Evolutionary conservation across 1,284 basidiomycete genomes (phyloP).

Genomic region (Microbotryomycetes sp.): DNA sequence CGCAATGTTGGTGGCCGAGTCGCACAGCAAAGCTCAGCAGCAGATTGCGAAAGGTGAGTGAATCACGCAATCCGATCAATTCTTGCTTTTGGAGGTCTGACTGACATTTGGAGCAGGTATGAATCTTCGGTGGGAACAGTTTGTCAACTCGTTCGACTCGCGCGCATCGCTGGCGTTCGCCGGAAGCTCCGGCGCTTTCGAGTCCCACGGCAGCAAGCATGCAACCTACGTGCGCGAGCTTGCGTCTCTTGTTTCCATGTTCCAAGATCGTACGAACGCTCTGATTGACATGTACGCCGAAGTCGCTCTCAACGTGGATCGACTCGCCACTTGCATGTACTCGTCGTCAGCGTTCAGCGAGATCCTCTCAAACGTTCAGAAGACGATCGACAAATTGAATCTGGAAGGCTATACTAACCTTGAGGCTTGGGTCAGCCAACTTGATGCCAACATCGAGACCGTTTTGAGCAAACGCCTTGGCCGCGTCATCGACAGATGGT

Average conservation of each 20-base stretch:
- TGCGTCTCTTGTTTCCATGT: conserved; percentile 77
- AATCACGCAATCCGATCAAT: neutral
- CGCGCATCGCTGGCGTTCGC: conserved; percentile 37
- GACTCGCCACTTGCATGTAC: conserved; percentile 80
- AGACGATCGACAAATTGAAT: conserved; percentile 89
- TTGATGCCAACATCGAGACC: conserved; percentile 78
- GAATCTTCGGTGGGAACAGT: conserved; percentile 93
- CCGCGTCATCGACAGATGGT: conserved; percentile 80
- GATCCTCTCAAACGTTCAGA: conserved; percentile 73
- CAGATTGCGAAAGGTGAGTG: conserved; percentile 74
- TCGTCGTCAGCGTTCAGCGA: conserved; percentile 71
- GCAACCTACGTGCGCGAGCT: conserved; percentile 92
- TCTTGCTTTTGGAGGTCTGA: neutral
- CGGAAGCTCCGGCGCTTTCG: conserved; percentile 27
- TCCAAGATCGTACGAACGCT: conserved; percentile 84
- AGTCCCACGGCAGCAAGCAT: conserved; percentile 74
- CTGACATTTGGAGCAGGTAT: conserved; percentile 54
- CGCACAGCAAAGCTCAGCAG: conserved; percentile 79
- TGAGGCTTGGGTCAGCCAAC: conserved; percentile 87
- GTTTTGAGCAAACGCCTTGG: conserved; percentile 72
- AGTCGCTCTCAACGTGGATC: conserved; percentile 73
- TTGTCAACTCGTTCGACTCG: conserved; percentile 84
- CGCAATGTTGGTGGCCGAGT: conserved; percentile 86
- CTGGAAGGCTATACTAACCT: conserved; percentile 95
- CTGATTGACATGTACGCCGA: conserved; percentile 88